These are phyloP conservation scores for Cytospora schulzeri DNA, from an alignment of 2,329 filamentous ascomycete species.

Conservation along the genomic window DNA sequence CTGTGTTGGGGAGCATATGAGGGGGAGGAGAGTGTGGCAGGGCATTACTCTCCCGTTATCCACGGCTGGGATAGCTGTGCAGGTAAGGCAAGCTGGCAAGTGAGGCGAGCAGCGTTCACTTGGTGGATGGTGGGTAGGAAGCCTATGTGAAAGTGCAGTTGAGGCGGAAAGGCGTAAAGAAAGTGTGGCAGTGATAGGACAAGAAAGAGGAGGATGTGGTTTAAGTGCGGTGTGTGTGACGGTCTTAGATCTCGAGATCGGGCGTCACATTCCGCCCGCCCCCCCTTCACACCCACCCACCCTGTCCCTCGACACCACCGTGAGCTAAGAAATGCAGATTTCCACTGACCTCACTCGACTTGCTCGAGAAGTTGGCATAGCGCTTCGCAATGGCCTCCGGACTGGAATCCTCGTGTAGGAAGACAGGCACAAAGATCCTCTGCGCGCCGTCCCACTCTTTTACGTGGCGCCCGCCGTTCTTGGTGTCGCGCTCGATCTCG, in stretches of 20 bases:
- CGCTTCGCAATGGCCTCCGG: conserved; percentile 65
- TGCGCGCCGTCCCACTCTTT: conserved; percentile 53
- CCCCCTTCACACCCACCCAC: background rate
- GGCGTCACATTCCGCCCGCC: background rate
- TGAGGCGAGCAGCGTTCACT: background rate
- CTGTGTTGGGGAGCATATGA: background rate
- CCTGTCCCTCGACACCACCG: background rate
- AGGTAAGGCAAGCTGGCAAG: background rate
- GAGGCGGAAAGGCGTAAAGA: background rate
- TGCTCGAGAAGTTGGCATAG: conserved; percentile 60
- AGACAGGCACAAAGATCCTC: conserved; percentile 66
- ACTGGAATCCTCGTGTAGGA: conserved; percentile 60
- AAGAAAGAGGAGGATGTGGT: background rate
- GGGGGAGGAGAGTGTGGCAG: background rate
- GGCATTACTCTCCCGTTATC: background rate
- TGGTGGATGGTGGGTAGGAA: background rate
- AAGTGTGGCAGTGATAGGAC: background rate
- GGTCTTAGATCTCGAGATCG: conserved; percentile 1
- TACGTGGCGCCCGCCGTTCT: conserved; percentile 37
- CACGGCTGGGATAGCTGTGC: background rate
- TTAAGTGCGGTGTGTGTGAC: background rate
- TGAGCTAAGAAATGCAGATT: background rate
- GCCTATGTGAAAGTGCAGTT: background rate
- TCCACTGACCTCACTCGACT: conserved; percentile 46
- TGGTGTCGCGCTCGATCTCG: conserved; percentile 55